Evolutionary conservation across 2,329 filamentous ascomycete species (phyloP).

Genomic region (Pyrenophora tritici-repentis): DNA sequence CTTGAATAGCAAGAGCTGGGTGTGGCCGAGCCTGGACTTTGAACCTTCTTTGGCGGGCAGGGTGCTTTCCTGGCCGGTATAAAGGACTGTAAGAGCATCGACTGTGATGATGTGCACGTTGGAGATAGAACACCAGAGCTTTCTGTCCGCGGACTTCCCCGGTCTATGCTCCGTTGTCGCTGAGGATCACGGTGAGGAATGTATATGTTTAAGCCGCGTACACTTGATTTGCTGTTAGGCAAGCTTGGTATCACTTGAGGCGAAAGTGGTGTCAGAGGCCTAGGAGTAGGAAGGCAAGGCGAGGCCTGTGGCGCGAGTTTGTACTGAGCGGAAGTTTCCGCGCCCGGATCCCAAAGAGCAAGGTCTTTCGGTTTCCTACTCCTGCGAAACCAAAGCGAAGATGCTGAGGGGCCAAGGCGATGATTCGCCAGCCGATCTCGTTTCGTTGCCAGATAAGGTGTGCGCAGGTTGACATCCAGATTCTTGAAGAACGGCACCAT

Average conservation of each 20-base stretch:
- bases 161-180: constrained; percentile 5
- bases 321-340: constrained; percentile 11
- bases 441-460: constrained; percentile 19
- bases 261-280: constrained; percentile 26
- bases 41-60: constrained; percentile 19
- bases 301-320: constrained; percentile 27
- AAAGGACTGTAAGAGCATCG: constrained; percentile 24
- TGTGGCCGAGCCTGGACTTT: constrained; percentile 13
- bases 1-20: constrained; percentile 11
- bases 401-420: constrained; percentile 7
- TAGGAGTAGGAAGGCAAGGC: constrained; percentile 26
- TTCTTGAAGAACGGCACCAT: constrained; percentile 38
- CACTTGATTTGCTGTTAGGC: constrained; percentile 22
- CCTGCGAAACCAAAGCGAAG: constrained; percentile 18
- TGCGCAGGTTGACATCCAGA: constrained; percentile 22
- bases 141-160: constrained; percentile 33
- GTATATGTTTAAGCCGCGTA: constrained; percentile 27
- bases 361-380: constrained; percentile 17
- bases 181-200: constrained; percentile 24
- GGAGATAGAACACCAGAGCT: constrained; percentile 36
- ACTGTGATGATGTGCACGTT: constrained; percentile 27
- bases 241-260: constrained; percentile 19
- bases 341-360: constrained; percentile 19
- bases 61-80: constrained; percentile 18
- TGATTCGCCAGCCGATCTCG: constrained; percentile 11